Conservation (phyloP, 2,329 filamentous ascomycete genomes). For the Fusarium sp. region DNA sequence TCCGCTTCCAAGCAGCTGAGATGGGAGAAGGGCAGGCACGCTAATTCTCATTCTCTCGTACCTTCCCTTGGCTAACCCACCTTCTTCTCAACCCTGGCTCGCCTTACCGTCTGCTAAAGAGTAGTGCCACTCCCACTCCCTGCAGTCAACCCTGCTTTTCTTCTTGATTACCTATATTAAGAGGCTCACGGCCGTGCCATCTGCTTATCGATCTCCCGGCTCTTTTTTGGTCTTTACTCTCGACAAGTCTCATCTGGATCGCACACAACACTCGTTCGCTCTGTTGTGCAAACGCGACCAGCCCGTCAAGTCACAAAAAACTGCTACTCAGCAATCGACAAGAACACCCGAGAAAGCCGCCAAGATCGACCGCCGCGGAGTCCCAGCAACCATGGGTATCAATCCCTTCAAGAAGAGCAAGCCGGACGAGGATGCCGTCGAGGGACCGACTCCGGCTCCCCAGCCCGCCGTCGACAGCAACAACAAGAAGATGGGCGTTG, state of each 20-base stretch:
- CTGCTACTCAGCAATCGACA: not conserved
- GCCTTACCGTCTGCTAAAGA: not conserved
- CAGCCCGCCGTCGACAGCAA: not conserved
- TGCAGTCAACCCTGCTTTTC: not conserved
- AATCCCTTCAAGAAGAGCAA: slow-evolving; percentile 9
- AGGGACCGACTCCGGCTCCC: not conserved
- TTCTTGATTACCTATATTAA: slow-evolving; percentile 3
- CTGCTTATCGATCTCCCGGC: not conserved
- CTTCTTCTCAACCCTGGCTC: not conserved
- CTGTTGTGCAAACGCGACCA: slow-evolving; percentile 6
- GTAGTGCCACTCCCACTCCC: not conserved
- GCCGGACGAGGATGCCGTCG: not conserved
- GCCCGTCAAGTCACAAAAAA: not conserved
- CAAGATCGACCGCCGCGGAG: not conserved
- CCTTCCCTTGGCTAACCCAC: not conserved
- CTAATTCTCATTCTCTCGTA: not conserved
- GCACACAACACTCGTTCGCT: not conserved
- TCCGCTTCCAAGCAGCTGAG: not conserved
- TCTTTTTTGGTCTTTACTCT: not conserved
- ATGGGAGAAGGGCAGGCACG: not conserved
- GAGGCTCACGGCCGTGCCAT: not conserved
- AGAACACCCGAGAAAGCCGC: not conserved
- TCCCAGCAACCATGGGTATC: slow-evolving; percentile 13
- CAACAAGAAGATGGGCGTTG: slow-evolving; percentile 17
- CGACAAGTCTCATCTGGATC: not conserved